phyloP scores from a whole-genome alignment of 2,329 filamentous ascomycete genomes.

The Periconia digitata region DNA sequence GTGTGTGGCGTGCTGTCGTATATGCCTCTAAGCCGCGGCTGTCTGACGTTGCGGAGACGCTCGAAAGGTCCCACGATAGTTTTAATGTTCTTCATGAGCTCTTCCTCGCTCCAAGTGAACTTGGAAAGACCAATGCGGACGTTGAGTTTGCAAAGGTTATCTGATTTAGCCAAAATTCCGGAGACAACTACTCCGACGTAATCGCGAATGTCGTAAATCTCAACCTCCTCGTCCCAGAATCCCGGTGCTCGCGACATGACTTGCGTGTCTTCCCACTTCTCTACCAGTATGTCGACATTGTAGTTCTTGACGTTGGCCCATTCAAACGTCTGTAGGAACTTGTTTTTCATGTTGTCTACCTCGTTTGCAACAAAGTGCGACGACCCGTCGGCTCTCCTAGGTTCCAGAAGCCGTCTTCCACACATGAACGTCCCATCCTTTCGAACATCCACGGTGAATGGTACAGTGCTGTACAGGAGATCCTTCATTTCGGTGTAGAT shows the following conservation, averaged over 20 bases:
- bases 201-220: conserved; percentile 41
- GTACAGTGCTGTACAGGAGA: conserved; percentile 28
- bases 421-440: conserved; percentile 38
- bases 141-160: conserved; percentile 30
- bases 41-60: conserved; percentile 31
- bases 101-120: conserved; percentile 25
- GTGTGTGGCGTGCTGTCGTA: conserved; percentile 19
- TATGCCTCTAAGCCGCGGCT: conserved; percentile 27
- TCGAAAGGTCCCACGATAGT: conserved; percentile 32
- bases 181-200: conserved; percentile 34
- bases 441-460: conserved; percentile 34
- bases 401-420: conserved; percentile 31
- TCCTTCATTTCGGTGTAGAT: conserved; percentile 32
- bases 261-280: conserved; percentile 19
- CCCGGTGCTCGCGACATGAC: not conserved
- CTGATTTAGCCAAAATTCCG: conserved; percentile 31
- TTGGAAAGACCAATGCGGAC: conserved; percentile 29
- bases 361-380: conserved; percentile 19
- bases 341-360: conserved; percentile 17
- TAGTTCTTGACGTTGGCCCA: conserved; percentile 37
- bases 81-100: conserved; percentile 26
- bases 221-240: conserved; percentile 38
- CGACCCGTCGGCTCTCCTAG: conserved; percentile 28
- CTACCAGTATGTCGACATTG: conserved; percentile 32
- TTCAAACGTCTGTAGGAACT: conserved; percentile 30